Base-by-base conservation (phyloP, 192 early-diverging fungal species). In the Coemansia aciculifera region DNA sequence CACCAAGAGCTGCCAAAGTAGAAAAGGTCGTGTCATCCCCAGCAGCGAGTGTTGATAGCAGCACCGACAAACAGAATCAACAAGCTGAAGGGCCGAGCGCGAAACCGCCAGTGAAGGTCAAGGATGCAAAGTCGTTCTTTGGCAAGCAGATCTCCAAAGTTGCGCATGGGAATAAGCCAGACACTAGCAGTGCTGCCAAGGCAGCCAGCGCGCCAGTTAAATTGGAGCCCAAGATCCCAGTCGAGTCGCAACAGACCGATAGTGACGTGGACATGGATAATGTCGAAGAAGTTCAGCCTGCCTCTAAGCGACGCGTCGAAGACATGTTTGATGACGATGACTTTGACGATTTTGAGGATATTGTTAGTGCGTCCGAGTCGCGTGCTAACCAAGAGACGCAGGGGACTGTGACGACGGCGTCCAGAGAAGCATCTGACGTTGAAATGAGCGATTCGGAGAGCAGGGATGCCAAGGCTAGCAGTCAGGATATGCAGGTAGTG, bases 311-410 rank as follows among this genome's bases (percentile, higher is more conserved):
- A 29, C 72, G 69, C 7, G 68, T 83, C n/a, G 80, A 83, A 60
- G 75, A 75, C 24, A 83, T 83, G 80, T 83, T 83, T 78, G 70
- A 64, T 42, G 79, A 82, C 36, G 71, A 80, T 57, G 63, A 68
- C 43, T 44, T 67, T 24, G 37, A 66, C 31, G 59, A 66, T 24
- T 36, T 59, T 17, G 56, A 19, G 7, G 38, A 59, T 23, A 24
- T 46, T 71, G 62, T n/a, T 5, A 59, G 49, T 32, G 61, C 37
- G 7, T 21, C 39, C 29, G n/a, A 40, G 19, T 62, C 51, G 17
- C 12, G 36, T 8, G 8, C 19, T 13, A 52, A 42, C n/a, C 21
- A 56, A 36, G 62, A 63, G 39, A 42, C 65, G 29, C 54, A 34
- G 36, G 59, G 29, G 37, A 61, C 65, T 27, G 39, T 32, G 32